Evolutionary conservation across 208 protist genomes (phyloP), one percentile per base, ranked within the genome.

Genomic region (Lotmaria passim): DNA sequence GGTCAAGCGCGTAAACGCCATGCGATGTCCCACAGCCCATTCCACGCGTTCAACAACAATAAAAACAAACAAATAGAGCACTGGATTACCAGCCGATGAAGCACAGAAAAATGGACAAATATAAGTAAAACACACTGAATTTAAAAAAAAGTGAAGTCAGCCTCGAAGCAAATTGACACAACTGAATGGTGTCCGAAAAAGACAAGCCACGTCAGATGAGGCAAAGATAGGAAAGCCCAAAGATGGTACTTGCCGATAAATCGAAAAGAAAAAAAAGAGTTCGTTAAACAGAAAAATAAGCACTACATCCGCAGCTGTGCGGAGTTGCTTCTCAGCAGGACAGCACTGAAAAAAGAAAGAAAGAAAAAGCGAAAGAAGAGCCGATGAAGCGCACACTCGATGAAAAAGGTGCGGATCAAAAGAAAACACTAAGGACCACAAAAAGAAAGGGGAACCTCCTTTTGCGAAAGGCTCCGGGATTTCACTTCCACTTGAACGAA

Each of bases 1-100:
- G 30, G 34, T 69, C 61, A 2, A 26, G 36, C 44, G 48, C 46
- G 17, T 48, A 34, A 1, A 24, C n/a, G 11, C 28, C 36, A 28
- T 41, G 65, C 31, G 70, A 69, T 1, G 53, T 55, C 17, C 61
- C 52, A 34, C 55, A 69, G 30, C 55, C 61, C 70, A 69, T 68
- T 21, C 2, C n/a, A n/a, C n/a, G n/a, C n/a, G n/a, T n/a, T n/a
- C n/a, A n/a, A n/a, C n/a, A n/a, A n/a, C n/a, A n/a, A n/a, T n/a
- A n/a, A n/a, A n/a, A n/a, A n/a, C n/a, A n/a, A n/a, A n/a, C n/a
- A n/a, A n/a, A n/a, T n/a, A n/a, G n/a, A n/a, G n/a, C n/a, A n/a
- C n/a, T n/a, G n/a, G n/a, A n/a, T n/a, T n/a, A n/a, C n/a, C n/a
- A n/a, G n/a, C n/a, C n/a, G n/a, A n/a, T n/a, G n/a, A n/a, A n/a